These are phyloP conservation scores for Hirsutella rhossiliensis DNA, from an alignment of 2,329 filamentous ascomycete genomes.

Conservation along the genomic window DNA sequence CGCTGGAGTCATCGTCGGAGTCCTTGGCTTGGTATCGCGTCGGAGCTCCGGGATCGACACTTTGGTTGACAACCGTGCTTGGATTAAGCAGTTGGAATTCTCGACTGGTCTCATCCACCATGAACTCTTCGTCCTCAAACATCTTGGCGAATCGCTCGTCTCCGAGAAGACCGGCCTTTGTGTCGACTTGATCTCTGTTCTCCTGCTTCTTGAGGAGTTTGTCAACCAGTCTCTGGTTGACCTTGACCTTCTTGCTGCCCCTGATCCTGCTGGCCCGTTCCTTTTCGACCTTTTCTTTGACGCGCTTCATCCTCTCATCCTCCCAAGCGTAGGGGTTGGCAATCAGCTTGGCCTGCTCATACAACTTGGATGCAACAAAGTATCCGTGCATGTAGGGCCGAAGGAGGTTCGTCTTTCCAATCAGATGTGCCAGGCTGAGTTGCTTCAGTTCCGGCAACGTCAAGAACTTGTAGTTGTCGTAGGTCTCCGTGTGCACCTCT, in stretches of 20 bases:
- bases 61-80: slow-evolving; percentile 49
- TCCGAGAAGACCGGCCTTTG: slow-evolving; percentile 55
- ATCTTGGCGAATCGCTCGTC: slow-evolving; percentile 80
- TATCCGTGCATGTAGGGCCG: slow-evolving; percentile 98
- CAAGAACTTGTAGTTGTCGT: slow-evolving; percentile 99
- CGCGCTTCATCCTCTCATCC: slow-evolving; percentile 78
- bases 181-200: slow-evolving; percentile 44
- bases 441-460: slow-evolving; percentile 75
- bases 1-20: slow-evolving; percentile 32
- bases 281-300: slow-evolving; percentile 93
- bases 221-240: slow-evolving; percentile 75
- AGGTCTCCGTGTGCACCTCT: slow-evolving; percentile 63
- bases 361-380: slow-evolving; percentile 89
- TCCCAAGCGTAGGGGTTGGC: slow-evolving; percentile 91
- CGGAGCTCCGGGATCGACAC: slow-evolving; percentile 20
- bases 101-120: slow-evolving; percentile 75
- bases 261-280: slow-evolving; percentile 91
- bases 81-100: slow-evolving; percentile 88
- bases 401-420: slow-evolving; percentile 81
- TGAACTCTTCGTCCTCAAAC: slow-evolving; percentile 89
- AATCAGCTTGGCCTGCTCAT: slow-evolving; percentile 88
- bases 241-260: slow-evolving; percentile 93
- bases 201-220: slow-evolving; percentile 57
- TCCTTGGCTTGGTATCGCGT: slow-evolving; percentile 25
- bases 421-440: slow-evolving; percentile 75